These are phyloP conservation scores for Aspergillus coremiiformis DNA, from an alignment of 495 filamentous ascomycete genomes.

Conservation along the genomic window DNA sequence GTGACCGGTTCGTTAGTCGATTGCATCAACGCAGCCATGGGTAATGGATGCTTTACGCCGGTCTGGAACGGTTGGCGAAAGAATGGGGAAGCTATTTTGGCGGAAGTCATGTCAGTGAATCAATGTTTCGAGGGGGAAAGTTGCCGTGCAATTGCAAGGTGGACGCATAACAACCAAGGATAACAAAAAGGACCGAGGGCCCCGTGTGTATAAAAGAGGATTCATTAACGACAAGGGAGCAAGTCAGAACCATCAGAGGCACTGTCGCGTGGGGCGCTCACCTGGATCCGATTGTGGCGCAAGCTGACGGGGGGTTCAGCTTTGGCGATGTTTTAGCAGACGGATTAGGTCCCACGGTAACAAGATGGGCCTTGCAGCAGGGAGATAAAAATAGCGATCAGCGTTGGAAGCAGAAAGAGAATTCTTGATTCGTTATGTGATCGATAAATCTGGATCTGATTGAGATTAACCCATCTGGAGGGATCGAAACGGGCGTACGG, in stretches of 20 bases:
- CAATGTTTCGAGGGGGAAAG: background rate
- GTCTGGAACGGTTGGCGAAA: conserved; percentile 30
- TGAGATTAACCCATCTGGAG: conserved; percentile 16
- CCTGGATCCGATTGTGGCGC: conserved; percentile 43
- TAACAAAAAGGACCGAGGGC: background rate
- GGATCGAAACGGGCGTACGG: conserved; percentile 11
- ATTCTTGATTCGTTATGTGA: conserved; percentile 1
- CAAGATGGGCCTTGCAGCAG: conserved; percentile 10
- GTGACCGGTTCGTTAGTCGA: conserved; percentile 38
- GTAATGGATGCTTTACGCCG: conserved; percentile 30
- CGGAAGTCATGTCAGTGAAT: conserved; percentile 56
- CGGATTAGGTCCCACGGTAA: conserved; percentile 5
- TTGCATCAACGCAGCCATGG: conserved; percentile 45
- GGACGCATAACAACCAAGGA: background rate
- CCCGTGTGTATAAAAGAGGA: background rate
- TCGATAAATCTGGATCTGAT: conserved; percentile 8
- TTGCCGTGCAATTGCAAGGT: background rate
- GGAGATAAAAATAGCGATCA: conserved; percentile 21
- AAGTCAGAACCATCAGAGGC: conserved; percentile 10
- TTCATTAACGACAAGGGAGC: conserved; percentile 1
- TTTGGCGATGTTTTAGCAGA: conserved; percentile 24
- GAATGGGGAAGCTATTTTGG: conserved; percentile 57
- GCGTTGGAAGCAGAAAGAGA: conserved; percentile 11
- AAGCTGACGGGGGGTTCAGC: conserved; percentile 44
- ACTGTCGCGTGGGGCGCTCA: conserved; percentile 37